phyloP scores from a whole-genome alignment of 2,329 filamentous ascomycete genomes.

The Colletotrichum melonis region DNA sequence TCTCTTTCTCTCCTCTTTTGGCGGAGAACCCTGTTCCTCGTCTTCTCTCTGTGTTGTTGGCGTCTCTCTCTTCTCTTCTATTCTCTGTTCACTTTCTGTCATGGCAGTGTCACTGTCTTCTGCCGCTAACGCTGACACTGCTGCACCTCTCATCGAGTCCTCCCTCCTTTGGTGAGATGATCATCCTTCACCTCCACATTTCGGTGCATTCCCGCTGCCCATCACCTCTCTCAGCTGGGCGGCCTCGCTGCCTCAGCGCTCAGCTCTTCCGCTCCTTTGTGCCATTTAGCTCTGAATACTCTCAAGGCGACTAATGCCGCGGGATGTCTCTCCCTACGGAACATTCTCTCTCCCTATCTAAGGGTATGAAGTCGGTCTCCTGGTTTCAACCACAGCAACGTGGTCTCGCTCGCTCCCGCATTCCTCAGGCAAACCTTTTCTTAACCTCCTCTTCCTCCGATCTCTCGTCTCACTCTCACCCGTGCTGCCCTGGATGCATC shows the following conservation, averaged over 20 bases:
- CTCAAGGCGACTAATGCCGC: background rate
- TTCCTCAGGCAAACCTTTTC: constrained; percentile 25
- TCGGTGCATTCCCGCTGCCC: constrained; percentile 9
- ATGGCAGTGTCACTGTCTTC: no score
- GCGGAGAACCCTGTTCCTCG: constrained; percentile 32
- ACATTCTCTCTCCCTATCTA: background rate
- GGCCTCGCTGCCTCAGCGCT: constrained; percentile 7
- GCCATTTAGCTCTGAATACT: background rate
- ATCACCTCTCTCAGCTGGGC: background rate
- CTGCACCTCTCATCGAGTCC: background rate
- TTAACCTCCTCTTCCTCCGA: constrained; percentile 2
- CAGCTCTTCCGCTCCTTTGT: background rate
- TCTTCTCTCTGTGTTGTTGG: background rate
- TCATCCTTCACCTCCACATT: constrained; percentile 21
- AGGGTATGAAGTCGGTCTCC: background rate
- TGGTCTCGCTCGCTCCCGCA: constrained; percentile 13
- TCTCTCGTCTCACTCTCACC: background rate
- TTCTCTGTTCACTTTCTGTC: background rate
- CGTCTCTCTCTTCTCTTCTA: background rate
- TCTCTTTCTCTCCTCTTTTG: constrained; percentile 26
- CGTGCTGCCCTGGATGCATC: constrained; percentile 1
- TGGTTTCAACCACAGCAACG: constrained; percentile 9
- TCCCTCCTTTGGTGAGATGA: constrained; percentile 10
- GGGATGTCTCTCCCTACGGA: constrained; percentile 20
- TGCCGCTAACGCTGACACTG: background rate